phyloP scores from a whole-genome alignment of 2,329 filamentous ascomycete genomes.

The Diaporthe citrichinensis region DNA sequence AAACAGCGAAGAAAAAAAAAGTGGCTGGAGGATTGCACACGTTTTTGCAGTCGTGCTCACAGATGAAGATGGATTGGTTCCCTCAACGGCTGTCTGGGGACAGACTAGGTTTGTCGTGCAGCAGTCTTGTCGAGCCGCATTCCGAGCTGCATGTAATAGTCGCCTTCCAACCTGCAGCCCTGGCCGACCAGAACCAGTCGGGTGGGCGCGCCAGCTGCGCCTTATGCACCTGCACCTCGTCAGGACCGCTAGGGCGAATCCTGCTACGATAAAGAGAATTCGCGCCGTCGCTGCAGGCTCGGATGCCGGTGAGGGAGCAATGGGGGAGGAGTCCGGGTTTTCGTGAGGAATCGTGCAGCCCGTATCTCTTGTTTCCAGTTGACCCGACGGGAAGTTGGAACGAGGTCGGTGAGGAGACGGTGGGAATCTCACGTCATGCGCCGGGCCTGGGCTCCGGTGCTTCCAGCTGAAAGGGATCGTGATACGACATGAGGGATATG shows the following conservation, averaged over 20 bases:
- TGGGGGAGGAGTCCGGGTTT: too few species aligned
- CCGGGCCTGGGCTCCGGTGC: neutral
- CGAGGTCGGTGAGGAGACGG: neutral
- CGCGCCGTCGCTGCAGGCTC: constrained; percentile 16
- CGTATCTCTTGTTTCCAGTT: neutral
- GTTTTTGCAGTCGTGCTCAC: neutral
- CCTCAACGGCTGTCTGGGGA: constrained; percentile 1
- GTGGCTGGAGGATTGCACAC: neutral
- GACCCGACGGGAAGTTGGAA: neutral
- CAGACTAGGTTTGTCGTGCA: neutral
- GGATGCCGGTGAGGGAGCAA: neutral
- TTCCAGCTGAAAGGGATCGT: constrained; percentile 1
- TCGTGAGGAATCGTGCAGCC: neutral
- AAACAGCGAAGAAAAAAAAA: constrained; percentile 3
- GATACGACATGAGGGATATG: neutral
- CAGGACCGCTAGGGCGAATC: neutral
- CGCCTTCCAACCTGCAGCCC: constrained; percentile 8
- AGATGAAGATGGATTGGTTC: neutral
- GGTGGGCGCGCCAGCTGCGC: neutral
- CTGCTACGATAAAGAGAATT: neutral
- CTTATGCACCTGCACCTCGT: neutral
- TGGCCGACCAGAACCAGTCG: constrained; percentile 16
- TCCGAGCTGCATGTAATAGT: constrained; percentile 33
- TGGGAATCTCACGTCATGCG: constrained; percentile 17
- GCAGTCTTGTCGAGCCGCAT: constrained; percentile 15